phyloP scores from a whole-genome alignment of 352 stramenopile genomes.

The Globisporangium spinosum region DNA sequence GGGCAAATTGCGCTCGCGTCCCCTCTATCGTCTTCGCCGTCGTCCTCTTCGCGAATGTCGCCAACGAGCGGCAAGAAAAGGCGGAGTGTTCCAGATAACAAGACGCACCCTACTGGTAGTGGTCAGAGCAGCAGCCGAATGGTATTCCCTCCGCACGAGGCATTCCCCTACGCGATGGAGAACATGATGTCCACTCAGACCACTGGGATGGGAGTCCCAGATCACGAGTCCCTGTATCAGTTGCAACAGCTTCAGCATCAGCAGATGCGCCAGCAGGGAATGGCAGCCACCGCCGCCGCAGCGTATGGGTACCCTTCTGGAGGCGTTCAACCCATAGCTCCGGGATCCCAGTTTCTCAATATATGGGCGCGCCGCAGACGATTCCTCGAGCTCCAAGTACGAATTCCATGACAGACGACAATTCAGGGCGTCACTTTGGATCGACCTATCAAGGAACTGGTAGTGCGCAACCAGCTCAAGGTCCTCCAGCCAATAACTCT shows the following conservation, averaged over 20 bases:
- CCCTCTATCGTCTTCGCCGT: slow-evolving; percentile 17
- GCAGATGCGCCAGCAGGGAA: slow-evolving; percentile 34
- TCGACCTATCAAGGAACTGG: background rate
- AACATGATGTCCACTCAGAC: slow-evolving; percentile 8
- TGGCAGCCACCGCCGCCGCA: slow-evolving; percentile 13
- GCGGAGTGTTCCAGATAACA: slow-evolving; percentile 9
- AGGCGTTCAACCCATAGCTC: slow-evolving; percentile 18
- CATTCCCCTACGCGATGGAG: slow-evolving; percentile 9
- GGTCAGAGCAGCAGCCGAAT: slow-evolving; percentile 12
- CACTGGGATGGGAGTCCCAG: slow-evolving; percentile 7
- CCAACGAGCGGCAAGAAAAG: slow-evolving; percentile 22
- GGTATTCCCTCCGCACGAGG: slow-evolving; percentile 8
- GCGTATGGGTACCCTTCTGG: slow-evolving; percentile 31
- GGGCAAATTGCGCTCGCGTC: slow-evolving; percentile 16
- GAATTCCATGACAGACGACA: slow-evolving; percentile 2
- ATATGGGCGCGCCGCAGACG: slow-evolving; percentile 5
- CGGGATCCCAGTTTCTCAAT: slow-evolving; percentile 17
- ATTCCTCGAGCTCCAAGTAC: slow-evolving; percentile 14
- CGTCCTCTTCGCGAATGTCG: slow-evolving; percentile 23
- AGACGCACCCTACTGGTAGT: background rate
- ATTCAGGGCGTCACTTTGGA: background rate
- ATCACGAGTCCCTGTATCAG: slow-evolving; percentile 41
- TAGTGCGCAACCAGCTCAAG: background rate
- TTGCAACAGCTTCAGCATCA: slow-evolving; percentile 48
- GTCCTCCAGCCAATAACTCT: background rate